phyloP scores from a whole-genome alignment of 2,329 filamentous ascomycete species.

The Claviceps capensis region DNA sequence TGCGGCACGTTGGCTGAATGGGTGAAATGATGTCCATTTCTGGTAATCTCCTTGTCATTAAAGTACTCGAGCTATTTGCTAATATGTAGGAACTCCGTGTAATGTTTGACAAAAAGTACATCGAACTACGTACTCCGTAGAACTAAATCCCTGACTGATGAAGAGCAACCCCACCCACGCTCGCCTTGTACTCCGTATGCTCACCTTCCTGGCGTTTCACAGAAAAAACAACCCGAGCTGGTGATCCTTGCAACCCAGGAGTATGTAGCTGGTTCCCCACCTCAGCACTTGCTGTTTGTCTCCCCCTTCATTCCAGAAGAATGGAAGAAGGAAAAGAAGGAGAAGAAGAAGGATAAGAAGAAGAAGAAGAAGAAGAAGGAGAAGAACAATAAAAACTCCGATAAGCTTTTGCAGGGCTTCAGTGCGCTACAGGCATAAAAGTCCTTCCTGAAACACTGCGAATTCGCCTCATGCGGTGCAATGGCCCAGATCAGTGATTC shows the following conservation, averaged over 20 bases:
- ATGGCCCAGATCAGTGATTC: neutral
- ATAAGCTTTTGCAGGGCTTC: neutral
- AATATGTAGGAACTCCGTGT: neutral
- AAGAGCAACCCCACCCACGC: neutral
- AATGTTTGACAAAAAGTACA: neutral
- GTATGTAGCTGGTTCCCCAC: neutral
- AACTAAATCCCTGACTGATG: neutral
- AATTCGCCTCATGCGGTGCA: neutral
- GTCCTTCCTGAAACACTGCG: slow-evolving; percentile 2
- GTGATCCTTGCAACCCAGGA: neutral
- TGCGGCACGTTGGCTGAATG: neutral
- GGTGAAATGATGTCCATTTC: neutral
- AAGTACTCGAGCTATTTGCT: neutral
- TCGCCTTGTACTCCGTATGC: neutral
- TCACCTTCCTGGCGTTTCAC: neutral
- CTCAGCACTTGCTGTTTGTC: neutral
- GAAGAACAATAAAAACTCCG: neutral
- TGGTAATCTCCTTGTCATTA: neutral
- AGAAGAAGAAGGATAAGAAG: neutral
- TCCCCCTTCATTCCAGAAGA: neutral
- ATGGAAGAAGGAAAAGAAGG: neutral
- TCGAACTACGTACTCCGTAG: neutral
- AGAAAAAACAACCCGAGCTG: neutral
- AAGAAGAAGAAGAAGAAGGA: neutral
- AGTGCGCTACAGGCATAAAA: neutral